Evolutionary conservation across 176 grass and related monocot species (phyloP), one percentile per base, ranked within the genome.

Genomic region (Oryza glaberrima): DNA sequence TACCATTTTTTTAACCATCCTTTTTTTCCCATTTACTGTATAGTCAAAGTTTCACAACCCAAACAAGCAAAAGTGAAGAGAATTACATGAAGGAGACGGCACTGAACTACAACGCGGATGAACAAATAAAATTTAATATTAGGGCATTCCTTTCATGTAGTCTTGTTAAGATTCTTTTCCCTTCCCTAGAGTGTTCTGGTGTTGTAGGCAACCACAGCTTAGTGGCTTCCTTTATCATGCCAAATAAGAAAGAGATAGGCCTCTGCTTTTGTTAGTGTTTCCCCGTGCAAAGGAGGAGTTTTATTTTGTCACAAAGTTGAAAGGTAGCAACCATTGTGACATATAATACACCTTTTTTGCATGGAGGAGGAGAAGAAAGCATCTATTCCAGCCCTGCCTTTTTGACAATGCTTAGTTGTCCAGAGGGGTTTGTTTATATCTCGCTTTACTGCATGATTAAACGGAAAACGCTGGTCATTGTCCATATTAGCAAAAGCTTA

Each of bases 311-410:
- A 78, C 17, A 86, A 86, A 83, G 74, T 60, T 26, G 69, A 88
- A 78, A 79, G 13, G 74, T 25, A 34, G 48, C 38, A 6, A 10
- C 15, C 23, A 82, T 15, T 60, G 22, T 63, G 52, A 65, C 12
- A 78, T 44, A 34, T 69, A 52, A 69, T 68, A 69, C 43, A 20
- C 48, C 34, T 30, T 52, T 78, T 77, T 83, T 87, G 75, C 82
- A 71, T 77, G 88, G 82, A 85, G 77, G 38, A 70, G 48, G 0
- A 13, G 71, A 83, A 69, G 80, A 54, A 90, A 87, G 75, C 89
- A 90, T 90, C 63, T 78, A 87, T 90, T 80, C 80, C 11, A 22
- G 46, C 25, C 25, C 49, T 32, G 1, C 69, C 14, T 86, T 86
- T 85, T 82, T 48, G 78, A 73, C 83, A 66, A 44, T 35, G 67